Conservation (phyloP, 1,284 basidiomycete species). For the Fomitopsis palustris region DNA sequence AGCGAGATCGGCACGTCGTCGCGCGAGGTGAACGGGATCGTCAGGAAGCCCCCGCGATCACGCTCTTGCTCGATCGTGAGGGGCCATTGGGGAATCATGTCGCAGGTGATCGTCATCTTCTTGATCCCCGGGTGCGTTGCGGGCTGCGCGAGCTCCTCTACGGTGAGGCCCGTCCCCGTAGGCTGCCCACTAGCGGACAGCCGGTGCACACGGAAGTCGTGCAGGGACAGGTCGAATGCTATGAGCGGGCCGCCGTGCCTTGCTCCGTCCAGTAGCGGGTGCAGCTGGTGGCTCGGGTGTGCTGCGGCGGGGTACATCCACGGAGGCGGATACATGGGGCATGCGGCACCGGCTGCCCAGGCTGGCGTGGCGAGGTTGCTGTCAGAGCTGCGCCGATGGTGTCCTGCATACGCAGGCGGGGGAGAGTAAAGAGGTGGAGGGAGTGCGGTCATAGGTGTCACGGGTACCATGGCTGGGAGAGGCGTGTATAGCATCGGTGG, state of each 20-base stretch:
- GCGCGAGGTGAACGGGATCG: constrained; percentile 13
- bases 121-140: constrained; percentile 57
- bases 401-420: constrained; percentile 10
- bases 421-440: constrained; percentile 10
- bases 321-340: constrained; percentile 20
- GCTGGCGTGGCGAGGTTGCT: constrained; percentile 21
- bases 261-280: constrained; percentile 59
- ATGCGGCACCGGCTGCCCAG: constrained; percentile 22
- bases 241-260: constrained; percentile 34
- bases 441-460: constrained; percentile 9
- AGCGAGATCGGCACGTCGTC: constrained; percentile 44
- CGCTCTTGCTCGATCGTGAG: constrained; percentile 44
- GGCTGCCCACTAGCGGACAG: constrained; percentile 36
- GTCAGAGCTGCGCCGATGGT: constrained; percentile 28
- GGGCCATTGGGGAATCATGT: constrained; percentile 58
- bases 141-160: constrained; percentile 43
- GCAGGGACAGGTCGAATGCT: constrained; percentile 51
- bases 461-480: constrained; percentile 20
- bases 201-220: constrained; percentile 42
- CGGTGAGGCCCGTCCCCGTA: constrained; percentile 29
- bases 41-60: constrained; percentile 23
- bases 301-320: constrained; percentile 21
- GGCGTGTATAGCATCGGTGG: constrained; percentile 24
- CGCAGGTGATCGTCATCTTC: constrained; percentile 55
- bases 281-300: constrained; percentile 31